Conservation (phyloP, 129 eudicot species). For the Flaveria sonorensis region DNA sequence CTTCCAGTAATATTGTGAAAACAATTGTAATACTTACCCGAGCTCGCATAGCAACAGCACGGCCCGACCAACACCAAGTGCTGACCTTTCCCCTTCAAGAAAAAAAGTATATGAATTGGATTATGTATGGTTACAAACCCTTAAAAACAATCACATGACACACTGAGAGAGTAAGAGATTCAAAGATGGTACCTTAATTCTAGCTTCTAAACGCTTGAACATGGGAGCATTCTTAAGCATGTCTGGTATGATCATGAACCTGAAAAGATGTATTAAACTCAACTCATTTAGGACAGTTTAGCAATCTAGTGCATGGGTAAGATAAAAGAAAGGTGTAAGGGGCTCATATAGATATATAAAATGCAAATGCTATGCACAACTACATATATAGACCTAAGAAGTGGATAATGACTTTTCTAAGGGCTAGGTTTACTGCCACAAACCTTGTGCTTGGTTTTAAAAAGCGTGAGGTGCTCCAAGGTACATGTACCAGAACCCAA, state of each 20-base stretch:
- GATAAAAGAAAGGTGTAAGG: not conserved
- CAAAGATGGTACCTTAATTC: conserved; percentile 68
- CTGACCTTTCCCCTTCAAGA: conserved; percentile 79
- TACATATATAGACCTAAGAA: not conserved
- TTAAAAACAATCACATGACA: not conserved
- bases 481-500: too few relatives aligned
- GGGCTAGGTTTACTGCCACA: not conserved
- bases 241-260: conserved; percentile 97
- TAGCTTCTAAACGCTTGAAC: conserved; percentile 90
- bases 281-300: not conserved
- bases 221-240: conserved; percentile 99
- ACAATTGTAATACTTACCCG: conserved; percentile 52
- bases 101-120: conserved; percentile 11
- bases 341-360: not conserved
- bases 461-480: too few relatives aligned
- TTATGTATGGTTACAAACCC: too few relatives aligned
- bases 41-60: conserved; percentile 95
- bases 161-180: not conserved
- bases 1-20: not conserved
- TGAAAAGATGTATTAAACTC: conserved; percentile 28
- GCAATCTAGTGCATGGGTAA: not conserved
- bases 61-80: conserved; percentile 79
- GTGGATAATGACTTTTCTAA: not conserved
- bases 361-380: too few relatives aligned
- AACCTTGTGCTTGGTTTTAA: not conserved